phyloP scores from a whole-genome alignment of 768 basidiomycete genomes.

The Tricholoma saponaceum region DNA sequence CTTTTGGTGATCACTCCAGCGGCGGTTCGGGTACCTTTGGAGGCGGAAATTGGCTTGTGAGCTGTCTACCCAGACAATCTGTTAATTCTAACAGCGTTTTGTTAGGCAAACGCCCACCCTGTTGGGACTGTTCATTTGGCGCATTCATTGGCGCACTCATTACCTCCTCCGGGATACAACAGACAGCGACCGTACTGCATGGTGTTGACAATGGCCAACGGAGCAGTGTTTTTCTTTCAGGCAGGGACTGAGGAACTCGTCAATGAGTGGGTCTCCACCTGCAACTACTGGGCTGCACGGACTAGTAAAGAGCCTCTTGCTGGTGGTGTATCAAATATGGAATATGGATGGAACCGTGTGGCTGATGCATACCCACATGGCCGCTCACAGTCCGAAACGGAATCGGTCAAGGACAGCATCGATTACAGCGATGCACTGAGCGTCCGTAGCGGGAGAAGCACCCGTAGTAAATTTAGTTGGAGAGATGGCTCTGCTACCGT shows the following conservation, averaged over 20 bases:
- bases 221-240: constrained; percentile 97
- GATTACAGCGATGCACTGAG: constrained; percentile 65
- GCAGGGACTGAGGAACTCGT: constrained; percentile 99
- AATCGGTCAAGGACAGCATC: constrained; percentile 35
- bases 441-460: constrained; percentile 71
- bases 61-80: constrained; percentile 27
- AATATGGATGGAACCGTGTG: constrained; percentile 95
- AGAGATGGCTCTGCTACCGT: constrained; percentile 64
- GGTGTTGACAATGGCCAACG: constrained; percentile 84
- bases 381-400: constrained; percentile 57
- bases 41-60: constrained; percentile 96
- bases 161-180: constrained; percentile 92
- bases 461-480: constrained; percentile 68
- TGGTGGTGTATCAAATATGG: constrained; percentile 98
- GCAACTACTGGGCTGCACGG: constrained; percentile 99
- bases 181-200: constrained; percentile 91
- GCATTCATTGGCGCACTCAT: constrained; percentile 81
- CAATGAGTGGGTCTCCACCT: constrained; percentile 97
- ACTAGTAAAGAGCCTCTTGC: constrained; percentile 92
- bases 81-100: neutral
- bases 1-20: constrained; percentile 75
- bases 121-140: constrained; percentile 83
- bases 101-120: constrained; percentile 78
- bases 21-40: constrained; percentile 70
- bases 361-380: constrained; percentile 46